Evolutionary conservation across 2,329 filamentous ascomycete genomes (phyloP), one percentile per base, ranked within the genome.

Genomic region (Arthrinium phaeospermum): DNA sequence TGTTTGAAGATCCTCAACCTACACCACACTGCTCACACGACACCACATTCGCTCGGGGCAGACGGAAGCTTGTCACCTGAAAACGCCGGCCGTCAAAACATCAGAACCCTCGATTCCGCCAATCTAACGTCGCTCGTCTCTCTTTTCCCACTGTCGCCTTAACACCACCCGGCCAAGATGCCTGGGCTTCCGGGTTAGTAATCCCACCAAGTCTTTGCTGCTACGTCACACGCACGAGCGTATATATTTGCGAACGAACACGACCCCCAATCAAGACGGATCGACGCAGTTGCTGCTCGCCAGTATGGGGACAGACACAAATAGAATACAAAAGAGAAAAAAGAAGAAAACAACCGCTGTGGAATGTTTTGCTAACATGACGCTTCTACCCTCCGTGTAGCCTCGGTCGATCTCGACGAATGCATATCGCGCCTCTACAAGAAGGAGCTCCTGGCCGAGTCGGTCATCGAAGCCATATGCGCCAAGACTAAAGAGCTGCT

Each of bases 401-500:
- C 94, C 78, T 98, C 94, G 84, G 95, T 99, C 85, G 96, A 99
- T 84, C 91, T 99, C 79, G 96, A 99, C 86, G 95, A 98, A 89
- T 99, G 96, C 86, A 98, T 99, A 85, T 91, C 94, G 82, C 93
- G 96, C 77, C 90, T 99, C 71, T 98, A 98, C 86, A 96, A 96
- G 81, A 98, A 98, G 83, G 96, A 98, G 83, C 90, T 99, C 73
- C 91, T 99, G 73, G 95, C 96, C 79, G 96, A 99, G 85, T 98
- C 96, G 57, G 95, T 99, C 76, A 96, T 99, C 83, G 96, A 99
- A 86, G 96, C 96, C 79, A 96, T 99, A 91, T 99, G 96, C 86
- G 95, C 96, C 83, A 99, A 99, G 84, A 96, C 97, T 30, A 99
- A 99, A 82, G 96, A 99, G 86, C 88, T 99, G 78, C 89, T 99